Evolutionary conservation across 2,329 filamentous ascomycete genomes (phyloP), one percentile per base, ranked within the genome.

Genomic region (Laburnicola sp.): DNA sequence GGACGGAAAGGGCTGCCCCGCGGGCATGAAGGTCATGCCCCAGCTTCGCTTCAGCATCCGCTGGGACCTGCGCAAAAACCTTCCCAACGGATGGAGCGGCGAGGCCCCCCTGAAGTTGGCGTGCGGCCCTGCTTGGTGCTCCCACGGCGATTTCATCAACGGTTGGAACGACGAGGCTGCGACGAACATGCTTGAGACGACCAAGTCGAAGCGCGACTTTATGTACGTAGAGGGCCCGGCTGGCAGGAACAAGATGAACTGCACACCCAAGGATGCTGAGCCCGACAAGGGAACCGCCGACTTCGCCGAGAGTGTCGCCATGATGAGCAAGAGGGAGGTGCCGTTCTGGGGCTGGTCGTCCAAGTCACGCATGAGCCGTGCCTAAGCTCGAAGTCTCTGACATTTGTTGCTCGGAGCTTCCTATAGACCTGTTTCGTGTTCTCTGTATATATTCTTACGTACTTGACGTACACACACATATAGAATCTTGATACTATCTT

Each of bases 91-190:
- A 21, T 80, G 77, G 77, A 68, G 53, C 31, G 76, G 77, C 36
- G 65, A 63, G 0, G 71, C 76, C 0, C 78, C 77, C 0, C 56
- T 79, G 22, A 72, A 77, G 65, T 69, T 78, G 0, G 69, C 77
- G 0, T 77, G 71, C 49, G 68, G 68, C 4, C 40, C 62, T n/a
- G 71, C 72, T 0, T 78, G 68, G 58, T 75, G 74, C 68, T 68
- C 65, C 2, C 77, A 79, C 56, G 76, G 77, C 3, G 77, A 79
- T 56, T 79, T 79, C 45, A 76, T 80, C 62, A 78, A 78, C 34
- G 77, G 68, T 1, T 80, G 77, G 77, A 65, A 73, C 2, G 59
- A 61, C 10, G 75, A 78, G 47, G 72, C 69, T 0, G 75, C 74
- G 0, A 37, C 62, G 48, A 75, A 75, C 48, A 76, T 79, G 75